Conservation (phyloP, 176 grass and related monocot genomes). For the Oryza meridionalis region DNA sequence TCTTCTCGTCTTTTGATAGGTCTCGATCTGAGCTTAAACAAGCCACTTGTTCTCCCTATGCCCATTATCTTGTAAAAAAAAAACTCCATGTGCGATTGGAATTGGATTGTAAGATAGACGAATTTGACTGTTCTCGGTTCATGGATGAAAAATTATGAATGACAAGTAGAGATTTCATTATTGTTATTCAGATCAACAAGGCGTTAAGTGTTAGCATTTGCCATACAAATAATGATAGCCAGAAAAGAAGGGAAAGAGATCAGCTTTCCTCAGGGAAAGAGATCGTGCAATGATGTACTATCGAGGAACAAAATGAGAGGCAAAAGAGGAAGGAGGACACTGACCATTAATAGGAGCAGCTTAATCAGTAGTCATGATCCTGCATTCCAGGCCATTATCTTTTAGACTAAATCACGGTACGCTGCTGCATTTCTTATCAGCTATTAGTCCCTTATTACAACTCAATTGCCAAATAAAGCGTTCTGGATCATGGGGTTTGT, state of each 20-base stretch:
- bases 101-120: not conserved
- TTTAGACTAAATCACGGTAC: not conserved
- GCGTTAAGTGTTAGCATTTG: not conserved
- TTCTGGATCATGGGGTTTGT: not conserved
- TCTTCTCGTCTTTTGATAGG: not conserved
- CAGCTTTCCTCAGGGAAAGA: slow-evolving; percentile 18
- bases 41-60: not conserved
- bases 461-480: not conserved
- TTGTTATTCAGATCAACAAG: too few relatives aligned
- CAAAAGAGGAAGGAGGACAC: not conserved
- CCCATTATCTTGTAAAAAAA: too few relatives aligned
- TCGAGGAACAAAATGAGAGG: not conserved
- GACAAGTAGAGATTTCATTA: too few relatives aligned
- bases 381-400: not conserved
- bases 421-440: slow-evolving; percentile 7
- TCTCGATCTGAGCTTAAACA: not conserved
- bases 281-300: slow-evolving; percentile 31
- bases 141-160: too few relatives aligned
- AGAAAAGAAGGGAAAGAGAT: slow-evolving; percentile 24
- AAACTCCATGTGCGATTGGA: too few relatives aligned
- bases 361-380: slow-evolving; percentile 38
- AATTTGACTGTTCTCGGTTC: not conserved
- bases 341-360: not conserved
- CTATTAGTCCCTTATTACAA: not conserved
- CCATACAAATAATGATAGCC: not conserved